Evolutionary conservation across 805 yeast genomes (phyloP).

Genomic region (Zygoascus biomembranicola): DNA sequence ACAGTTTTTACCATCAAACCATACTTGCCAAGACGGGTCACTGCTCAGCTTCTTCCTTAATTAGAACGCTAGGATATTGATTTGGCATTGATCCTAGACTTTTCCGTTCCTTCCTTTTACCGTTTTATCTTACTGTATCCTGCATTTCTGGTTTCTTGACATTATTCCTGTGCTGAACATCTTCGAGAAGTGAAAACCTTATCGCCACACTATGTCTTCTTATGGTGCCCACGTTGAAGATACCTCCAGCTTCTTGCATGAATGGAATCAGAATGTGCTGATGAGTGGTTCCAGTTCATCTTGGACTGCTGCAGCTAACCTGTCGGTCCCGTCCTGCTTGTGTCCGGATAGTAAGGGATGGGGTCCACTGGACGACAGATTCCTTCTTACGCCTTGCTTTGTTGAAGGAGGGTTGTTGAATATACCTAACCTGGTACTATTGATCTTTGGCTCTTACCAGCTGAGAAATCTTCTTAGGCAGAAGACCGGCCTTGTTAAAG

Average conservation of each 20-base stretch:
- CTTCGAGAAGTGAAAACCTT: too few relatives aligned
- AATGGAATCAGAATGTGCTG: neutral
- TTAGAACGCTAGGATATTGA: too few relatives aligned
- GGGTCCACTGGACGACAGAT: conserved; percentile 27
- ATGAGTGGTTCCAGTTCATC: neutral
- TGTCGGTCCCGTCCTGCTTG: conserved; percentile 3
- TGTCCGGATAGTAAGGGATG: conserved; percentile 23
- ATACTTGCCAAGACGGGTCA: too few relatives aligned
- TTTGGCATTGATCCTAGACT: too few relatives aligned
- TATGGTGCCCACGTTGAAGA: neutral
- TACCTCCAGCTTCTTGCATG: neutral
- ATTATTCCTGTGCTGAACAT: too few relatives aligned
- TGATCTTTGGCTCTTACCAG: conserved; percentile 25
- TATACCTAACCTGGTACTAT: conserved; percentile 23
- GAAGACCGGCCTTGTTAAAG: conserved; percentile 17
- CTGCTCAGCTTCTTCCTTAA: too few relatives aligned
- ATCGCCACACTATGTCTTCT: neutral
- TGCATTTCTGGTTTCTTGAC: too few relatives aligned
- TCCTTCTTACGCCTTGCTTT: conserved; percentile 32
- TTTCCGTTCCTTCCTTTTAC: too few relatives aligned
- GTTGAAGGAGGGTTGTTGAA: conserved; percentile 28
- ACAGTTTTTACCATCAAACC: too few relatives aligned
- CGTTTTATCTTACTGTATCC: too few relatives aligned
- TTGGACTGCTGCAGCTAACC: neutral
- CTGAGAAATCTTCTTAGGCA: conserved; percentile 16